Conservation (phyloP, 768 basidiomycete genomes). For the Macrocybe gigantea region DNA sequence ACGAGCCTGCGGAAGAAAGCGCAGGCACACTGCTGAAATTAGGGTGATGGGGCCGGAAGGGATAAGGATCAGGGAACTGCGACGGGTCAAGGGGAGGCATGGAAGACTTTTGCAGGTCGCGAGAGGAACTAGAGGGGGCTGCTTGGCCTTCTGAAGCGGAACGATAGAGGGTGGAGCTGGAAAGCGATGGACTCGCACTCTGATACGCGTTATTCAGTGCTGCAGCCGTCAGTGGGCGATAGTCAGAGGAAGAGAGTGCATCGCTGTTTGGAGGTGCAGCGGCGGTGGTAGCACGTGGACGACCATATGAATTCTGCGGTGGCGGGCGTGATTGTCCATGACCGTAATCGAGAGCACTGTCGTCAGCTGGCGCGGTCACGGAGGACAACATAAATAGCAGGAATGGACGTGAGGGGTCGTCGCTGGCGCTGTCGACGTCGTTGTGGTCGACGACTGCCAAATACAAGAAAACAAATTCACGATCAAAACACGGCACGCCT, state of each 20-base stretch:
- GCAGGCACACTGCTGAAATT: constrained; percentile 45
- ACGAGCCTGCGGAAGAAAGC: constrained; percentile 67
- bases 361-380: constrained; percentile 7
- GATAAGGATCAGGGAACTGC: constrained; percentile 70
- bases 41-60: constrained; percentile 48
- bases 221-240: constrained; percentile 3
- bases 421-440: constrained; percentile 2
- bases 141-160: constrained; percentile 10
- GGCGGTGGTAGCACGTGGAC: constrained; percentile 35
- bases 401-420: constrained; percentile 3
- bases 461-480: neutral
- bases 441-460: constrained; percentile 1
- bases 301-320: constrained; percentile 15
- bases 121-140: constrained; percentile 18
- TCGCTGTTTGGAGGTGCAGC: constrained; percentile 18
- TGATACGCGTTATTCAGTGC: neutral
- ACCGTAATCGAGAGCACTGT: constrained; percentile 16
- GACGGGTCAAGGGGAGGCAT: constrained; percentile 55
- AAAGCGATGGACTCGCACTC: no score
- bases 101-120: constrained; percentile 34
- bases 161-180: constrained; percentile 23
- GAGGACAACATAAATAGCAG: constrained; percentile 14
- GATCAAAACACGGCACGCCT: neutral
- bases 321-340: constrained; percentile 28
- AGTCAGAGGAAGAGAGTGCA: constrained; percentile 13